A percentile compares a stretch with the other conserved stretches of the same genome.
phyloP scores from a whole-genome alignment of 1,284 basidiomycete genomes.

The Ganoderma lingzhi region DNA sequence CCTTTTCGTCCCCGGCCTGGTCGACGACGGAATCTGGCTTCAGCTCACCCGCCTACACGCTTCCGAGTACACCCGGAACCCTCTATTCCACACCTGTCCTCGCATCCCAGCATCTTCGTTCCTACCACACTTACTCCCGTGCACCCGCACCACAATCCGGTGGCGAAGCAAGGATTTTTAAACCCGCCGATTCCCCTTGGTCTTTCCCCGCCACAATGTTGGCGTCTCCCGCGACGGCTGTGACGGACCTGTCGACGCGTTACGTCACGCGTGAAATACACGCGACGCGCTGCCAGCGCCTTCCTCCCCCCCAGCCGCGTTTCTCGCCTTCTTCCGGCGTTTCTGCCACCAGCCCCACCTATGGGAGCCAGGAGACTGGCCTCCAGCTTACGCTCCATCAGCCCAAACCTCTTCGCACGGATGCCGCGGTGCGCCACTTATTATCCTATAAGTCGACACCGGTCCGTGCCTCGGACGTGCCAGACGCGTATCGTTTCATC shows the following conservation, averaged over 20 bases:
- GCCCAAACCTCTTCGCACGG: neutral
- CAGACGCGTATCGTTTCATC: neutral
- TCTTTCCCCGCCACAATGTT: neutral
- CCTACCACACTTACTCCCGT: neutral
- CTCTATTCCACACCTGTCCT: neutral
- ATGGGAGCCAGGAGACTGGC: neutral
- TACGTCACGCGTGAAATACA: neutral
- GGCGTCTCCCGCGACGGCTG: neutral
- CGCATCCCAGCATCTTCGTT: neutral
- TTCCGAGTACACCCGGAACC: neutral
- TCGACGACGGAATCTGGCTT: constrained; percentile 2
- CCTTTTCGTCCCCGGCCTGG: neutral
- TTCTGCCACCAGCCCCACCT: neutral
- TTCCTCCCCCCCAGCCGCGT: neutral
- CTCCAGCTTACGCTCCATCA: neutral
- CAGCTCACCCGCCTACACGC: neutral
- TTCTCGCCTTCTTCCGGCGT: neutral
- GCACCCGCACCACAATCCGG: neutral
- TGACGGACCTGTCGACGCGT: neutral
- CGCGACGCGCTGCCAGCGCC: neutral
- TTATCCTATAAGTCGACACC: neutral
- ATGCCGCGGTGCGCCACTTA: no score
- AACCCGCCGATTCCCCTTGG: neutral
- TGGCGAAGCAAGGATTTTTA: neutral
- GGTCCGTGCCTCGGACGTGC: neutral